Conservation (phyloP, 148 eudicot genomes). For the Diospyros lotus region DNA sequence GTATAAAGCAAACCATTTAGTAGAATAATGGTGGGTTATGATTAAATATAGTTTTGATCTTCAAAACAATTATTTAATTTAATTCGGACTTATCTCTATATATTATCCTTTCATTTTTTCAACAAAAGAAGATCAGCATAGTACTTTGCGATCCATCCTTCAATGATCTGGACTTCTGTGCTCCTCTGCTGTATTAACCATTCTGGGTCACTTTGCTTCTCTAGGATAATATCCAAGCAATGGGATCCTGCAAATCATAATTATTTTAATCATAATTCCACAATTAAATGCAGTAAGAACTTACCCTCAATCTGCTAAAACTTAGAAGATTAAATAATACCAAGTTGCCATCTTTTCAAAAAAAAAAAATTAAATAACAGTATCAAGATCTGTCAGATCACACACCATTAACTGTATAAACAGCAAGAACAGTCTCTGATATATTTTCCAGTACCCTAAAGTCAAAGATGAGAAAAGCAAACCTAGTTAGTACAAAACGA, state of each 20-base stretch:
- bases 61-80: neutral
- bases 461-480: neutral
- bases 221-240: constrained; percentile 34
- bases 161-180: constrained; percentile 31
- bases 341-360: too few relatives aligned
- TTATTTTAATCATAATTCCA: neutral
- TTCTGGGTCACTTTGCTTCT: constrained; percentile 32
- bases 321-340: too few relatives aligned
- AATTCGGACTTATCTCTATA: neutral
- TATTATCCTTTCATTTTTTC: neutral
- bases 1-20: too few relatives aligned
- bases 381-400: neutral
- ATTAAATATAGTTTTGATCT: neutral
- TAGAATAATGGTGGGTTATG: too few relatives aligned
- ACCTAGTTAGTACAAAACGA: neutral
- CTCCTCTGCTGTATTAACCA: constrained; percentile 40
- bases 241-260: constrained; percentile 41
- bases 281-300: too few relatives aligned
- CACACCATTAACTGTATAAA: constrained; percentile 29
- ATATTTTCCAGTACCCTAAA: constrained; percentile 39
- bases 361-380: too few relatives aligned
- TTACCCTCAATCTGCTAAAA: too few relatives aligned
- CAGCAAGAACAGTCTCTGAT: constrained; percentile 32
- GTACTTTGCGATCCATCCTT: constrained; percentile 37
- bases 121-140: constrained; percentile 18